These are phyloP conservation scores for Thelonectria blattea DNA, from an alignment of 2,329 filamentous ascomycete species.

Conservation along the genomic window DNA sequence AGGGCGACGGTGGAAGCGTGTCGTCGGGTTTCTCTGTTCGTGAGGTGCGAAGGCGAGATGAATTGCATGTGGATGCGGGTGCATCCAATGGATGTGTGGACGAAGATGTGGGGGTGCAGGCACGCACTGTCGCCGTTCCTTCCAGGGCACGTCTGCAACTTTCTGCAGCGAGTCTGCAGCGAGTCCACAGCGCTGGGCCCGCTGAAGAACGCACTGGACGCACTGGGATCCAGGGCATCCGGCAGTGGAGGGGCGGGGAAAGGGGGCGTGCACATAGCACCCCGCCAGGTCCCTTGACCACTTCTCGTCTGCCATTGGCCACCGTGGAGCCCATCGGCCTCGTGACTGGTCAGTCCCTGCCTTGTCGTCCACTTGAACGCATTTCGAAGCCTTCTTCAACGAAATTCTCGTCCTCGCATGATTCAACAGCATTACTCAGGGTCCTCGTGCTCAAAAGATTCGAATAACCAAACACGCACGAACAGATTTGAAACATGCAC, in stretches of 20 bases:
- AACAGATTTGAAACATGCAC: too few relatives aligned
- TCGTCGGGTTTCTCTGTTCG: slow-evolving; percentile 1
- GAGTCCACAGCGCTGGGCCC: not conserved
- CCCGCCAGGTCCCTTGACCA: not conserved
- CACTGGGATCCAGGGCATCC: not conserved
- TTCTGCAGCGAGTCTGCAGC: not conserved
- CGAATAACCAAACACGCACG: too few relatives aligned
- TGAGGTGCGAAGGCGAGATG: slow-evolving; percentile 17
- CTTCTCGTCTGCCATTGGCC: slow-evolving; percentile 32
- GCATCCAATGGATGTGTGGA: not conserved
- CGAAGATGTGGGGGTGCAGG: not conserved
- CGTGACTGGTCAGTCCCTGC: slow-evolving; percentile 35
- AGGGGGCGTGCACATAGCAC: slow-evolving; percentile 14
- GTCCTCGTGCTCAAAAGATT: not conserved
- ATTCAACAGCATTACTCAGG: not conserved
- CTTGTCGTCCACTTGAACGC: slow-evolving; percentile 2
- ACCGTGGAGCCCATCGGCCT: slow-evolving; percentile 35
- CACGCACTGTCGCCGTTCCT: not conserved
- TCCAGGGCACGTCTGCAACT: not conserved
- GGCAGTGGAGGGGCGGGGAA: not conserved
- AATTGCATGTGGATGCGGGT: slow-evolving; percentile 15
- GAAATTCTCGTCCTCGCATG: not conserved
- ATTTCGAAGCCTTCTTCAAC: not conserved
- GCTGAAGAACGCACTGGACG: not conserved
- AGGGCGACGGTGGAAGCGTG: not conserved